Conservation (phyloP, 345 rosid genomes). For the Eucalyptus globulus region DNA sequence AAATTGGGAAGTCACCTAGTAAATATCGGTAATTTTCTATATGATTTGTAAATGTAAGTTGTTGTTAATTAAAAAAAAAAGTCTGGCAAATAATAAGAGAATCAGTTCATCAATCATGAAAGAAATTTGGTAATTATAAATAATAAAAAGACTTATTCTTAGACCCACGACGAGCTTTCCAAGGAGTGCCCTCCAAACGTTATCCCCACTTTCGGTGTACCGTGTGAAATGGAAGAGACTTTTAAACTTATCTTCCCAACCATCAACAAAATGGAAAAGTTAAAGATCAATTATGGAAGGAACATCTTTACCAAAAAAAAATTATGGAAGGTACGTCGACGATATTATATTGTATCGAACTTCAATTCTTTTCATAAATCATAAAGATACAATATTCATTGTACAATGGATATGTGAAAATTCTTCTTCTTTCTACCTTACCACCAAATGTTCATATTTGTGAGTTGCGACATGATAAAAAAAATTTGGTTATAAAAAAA, state of each 20-base stretch:
- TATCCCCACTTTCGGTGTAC: not conserved
- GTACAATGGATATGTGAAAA: too few species aligned
- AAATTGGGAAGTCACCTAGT: too few species aligned
- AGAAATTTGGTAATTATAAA: not conserved
- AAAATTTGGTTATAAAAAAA: too few species aligned
- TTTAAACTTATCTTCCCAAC: not conserved
- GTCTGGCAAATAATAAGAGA: not conserved
- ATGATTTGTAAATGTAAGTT: too few species aligned
- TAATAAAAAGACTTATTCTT: not conserved
- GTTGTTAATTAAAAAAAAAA: too few species aligned
- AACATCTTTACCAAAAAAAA: too few species aligned
- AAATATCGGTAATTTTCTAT: too few species aligned
- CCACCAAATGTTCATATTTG: not conserved
- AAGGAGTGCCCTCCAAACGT: not conserved
- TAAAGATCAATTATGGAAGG: not conserved
- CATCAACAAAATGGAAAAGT: not conserved
- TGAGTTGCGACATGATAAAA: not conserved
- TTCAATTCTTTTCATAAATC: too few species aligned
- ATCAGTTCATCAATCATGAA: not conserved
- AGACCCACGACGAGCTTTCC: not conserved
- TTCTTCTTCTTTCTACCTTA: not conserved
- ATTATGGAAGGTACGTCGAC: not conserved
- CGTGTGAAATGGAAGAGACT: not conserved
- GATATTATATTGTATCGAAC: too few species aligned
- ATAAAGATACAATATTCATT: too few species aligned